Percentiles rank a stretch among this genome's conserved stretches.
phyloP scores from a whole-genome alignment of 2,329 filamentous ascomycete species.

The Epichloe coenophiala region DNA sequence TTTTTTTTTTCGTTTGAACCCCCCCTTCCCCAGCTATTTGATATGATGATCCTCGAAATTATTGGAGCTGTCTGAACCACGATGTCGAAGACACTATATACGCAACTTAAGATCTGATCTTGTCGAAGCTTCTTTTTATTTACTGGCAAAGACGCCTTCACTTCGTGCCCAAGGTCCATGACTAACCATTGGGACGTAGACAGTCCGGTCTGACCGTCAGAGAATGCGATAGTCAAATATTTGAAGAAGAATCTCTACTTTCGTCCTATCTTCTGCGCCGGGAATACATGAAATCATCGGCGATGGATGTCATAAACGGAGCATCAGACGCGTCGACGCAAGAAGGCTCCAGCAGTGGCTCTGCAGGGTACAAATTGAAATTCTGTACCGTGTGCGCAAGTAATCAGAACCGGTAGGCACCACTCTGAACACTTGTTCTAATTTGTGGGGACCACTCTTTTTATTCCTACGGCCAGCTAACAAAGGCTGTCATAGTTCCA shows the following conservation, averaged over 20 bases:
- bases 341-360: constrained; percentile 34
- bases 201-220: neutral
- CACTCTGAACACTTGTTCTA: neutral
- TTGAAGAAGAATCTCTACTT: neutral
- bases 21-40: constrained; percentile 2
- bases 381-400: constrained; percentile 99
- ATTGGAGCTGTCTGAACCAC: constrained; percentile 69
- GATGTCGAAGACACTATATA: constrained; percentile 49
- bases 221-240: neutral
- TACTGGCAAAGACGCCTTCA: neutral
- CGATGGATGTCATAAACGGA: constrained; percentile 32
- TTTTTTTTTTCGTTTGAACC: neutral
- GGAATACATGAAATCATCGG: neutral
- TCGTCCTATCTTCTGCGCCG: neutral
- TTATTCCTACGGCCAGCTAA: neutral
- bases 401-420: constrained; percentile 78
- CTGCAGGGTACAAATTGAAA: constrained; percentile 69
- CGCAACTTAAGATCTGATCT: constrained; percentile 29
- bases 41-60: constrained; percentile 31
- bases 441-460: too few relatives aligned
- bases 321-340: constrained; percentile 18
- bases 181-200: neutral
- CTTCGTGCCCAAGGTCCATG: neutral
- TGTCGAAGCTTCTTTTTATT: neutral
- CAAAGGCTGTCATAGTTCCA: constrained; percentile 25